Percentiles rank a stretch among this genome's conserved stretches.
Conservation (phyloP, 2,329 filamentous ascomycete species). For the Fusarium neocosmosporiellum region DNA sequence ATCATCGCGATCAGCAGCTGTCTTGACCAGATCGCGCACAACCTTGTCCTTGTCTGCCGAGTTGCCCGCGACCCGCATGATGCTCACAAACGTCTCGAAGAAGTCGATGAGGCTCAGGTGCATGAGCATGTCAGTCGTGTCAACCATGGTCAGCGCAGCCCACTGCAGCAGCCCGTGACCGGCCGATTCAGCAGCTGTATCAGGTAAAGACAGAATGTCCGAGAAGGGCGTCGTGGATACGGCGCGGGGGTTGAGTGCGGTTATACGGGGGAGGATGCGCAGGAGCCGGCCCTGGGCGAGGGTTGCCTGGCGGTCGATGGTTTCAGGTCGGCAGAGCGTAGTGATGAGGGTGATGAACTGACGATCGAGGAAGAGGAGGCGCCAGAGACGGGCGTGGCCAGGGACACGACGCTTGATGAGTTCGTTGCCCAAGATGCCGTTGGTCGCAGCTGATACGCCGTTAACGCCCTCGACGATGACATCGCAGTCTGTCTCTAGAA, state of each 20-base stretch:
- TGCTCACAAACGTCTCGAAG: constrained; percentile 61
- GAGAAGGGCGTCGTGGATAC: constrained; percentile 53
- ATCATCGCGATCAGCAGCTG: constrained; percentile 54
- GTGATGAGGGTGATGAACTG: constrained; percentile 60
- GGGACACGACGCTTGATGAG: constrained; percentile 53
- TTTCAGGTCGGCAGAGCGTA: constrained; percentile 46
- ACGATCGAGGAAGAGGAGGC: constrained; percentile 59
- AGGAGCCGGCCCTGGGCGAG: constrained; percentile 66
- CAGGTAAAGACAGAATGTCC: constrained; percentile 46
- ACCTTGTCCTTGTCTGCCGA: constrained; percentile 50
- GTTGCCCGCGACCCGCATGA: constrained; percentile 57
- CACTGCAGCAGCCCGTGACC: constrained; percentile 61
- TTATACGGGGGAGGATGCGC: constrained; percentile 62
- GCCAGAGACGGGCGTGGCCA: constrained; percentile 66
- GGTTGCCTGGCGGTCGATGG: constrained; percentile 53
- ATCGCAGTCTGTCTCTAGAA: constrained; percentile 67
- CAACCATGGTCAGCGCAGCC: constrained; percentile 63
- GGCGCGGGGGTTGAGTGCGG: constrained; percentile 57
- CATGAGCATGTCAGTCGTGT: constrained; percentile 61
- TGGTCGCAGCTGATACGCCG: constrained; percentile 11
- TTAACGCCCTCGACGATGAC: constrained; percentile 42
- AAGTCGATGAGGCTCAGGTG: constrained; percentile 64
- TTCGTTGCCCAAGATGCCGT: constrained; percentile 48
- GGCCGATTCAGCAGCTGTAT: constrained; percentile 28
- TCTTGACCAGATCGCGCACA: constrained; percentile 54